Conservation (phyloP, 768 basidiomycete genomes). For the Pleurotus platypus region DNA sequence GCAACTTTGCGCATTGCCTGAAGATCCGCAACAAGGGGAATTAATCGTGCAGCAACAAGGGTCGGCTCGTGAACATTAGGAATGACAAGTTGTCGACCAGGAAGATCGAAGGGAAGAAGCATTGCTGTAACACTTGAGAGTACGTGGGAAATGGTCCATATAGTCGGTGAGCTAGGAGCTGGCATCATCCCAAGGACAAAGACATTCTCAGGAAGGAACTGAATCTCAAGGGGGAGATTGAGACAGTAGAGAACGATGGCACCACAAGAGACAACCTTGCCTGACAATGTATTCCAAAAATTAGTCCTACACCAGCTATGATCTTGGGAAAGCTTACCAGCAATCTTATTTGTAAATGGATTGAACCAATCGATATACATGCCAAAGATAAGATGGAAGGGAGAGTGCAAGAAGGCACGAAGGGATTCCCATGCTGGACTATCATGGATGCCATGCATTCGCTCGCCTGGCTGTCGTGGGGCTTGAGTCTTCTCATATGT, state of each 20-base stretch:
- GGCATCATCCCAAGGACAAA: conserved; percentile 30
- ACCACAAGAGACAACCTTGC: conserved; percentile 20
- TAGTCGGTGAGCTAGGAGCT: conserved; percentile 22
- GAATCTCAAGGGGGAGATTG: conserved; percentile 27
- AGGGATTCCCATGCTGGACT: conserved; percentile 23
- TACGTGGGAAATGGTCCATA: conserved; percentile 17
- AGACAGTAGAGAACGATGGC: conserved; percentile 27
- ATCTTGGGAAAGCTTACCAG: conserved; percentile 13
- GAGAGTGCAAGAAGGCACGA: conserved; percentile 8
- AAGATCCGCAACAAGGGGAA: conserved; percentile 21
- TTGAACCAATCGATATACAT: conserved; percentile 35
- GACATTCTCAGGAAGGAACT: conserved; percentile 26
- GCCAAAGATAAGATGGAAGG: conserved; percentile 20
- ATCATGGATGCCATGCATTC: conserved; percentile 20
- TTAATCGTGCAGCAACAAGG: conserved; percentile 11
- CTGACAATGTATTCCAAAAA: not conserved
- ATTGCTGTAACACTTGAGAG: conserved; percentile 12
- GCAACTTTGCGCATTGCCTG: conserved; percentile 18
- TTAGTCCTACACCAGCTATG: not conserved
- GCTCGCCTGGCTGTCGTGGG: not conserved
- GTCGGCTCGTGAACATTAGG: conserved; percentile 13
- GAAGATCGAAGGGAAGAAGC: conserved; percentile 12
- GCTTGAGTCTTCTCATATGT: conserved; percentile 8
- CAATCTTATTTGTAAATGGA: too few species aligned
- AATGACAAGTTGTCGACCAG: conserved; percentile 12